phyloP scores from a whole-genome alignment of 2,329 filamentous ascomycete genomes.

The Fusarium nurragi region DNA sequence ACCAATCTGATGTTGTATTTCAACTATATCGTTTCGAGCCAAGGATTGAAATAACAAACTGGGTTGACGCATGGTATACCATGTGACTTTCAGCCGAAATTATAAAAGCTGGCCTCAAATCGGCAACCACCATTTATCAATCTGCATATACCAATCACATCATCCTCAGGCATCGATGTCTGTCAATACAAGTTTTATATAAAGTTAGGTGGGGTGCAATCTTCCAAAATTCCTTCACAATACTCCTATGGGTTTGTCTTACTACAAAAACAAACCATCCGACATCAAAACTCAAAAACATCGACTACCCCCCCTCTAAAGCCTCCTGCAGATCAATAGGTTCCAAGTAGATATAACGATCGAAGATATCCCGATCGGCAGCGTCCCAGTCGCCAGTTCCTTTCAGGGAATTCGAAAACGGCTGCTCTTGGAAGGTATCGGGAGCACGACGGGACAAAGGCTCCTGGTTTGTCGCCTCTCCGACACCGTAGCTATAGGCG shows the following conservation, averaged over 20 bases:
- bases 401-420: neutral
- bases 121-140: neutral
- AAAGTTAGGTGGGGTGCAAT: neutral
- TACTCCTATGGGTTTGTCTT: too few species aligned
- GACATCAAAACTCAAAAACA: neutral
- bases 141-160: neutral
- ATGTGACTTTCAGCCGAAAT: neutral
- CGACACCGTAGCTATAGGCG: too few species aligned
- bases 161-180: neutral
- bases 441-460: rapidly evolving
- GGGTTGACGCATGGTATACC: neutral
- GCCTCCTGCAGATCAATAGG: neutral
- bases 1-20: neutral
- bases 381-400: neutral
- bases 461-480: neutral
- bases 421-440: neutral
- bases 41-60: neutral
- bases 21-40: neutral
- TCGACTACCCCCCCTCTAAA: neutral
- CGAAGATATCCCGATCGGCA: rapidly evolving
- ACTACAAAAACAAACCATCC: neutral
- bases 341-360: neutral
- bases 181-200: neutral
- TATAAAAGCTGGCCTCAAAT: neutral
- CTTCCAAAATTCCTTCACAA: neutral